Conservation (phyloP, 805 yeast genomes). For the Candida easanensis region DNA sequence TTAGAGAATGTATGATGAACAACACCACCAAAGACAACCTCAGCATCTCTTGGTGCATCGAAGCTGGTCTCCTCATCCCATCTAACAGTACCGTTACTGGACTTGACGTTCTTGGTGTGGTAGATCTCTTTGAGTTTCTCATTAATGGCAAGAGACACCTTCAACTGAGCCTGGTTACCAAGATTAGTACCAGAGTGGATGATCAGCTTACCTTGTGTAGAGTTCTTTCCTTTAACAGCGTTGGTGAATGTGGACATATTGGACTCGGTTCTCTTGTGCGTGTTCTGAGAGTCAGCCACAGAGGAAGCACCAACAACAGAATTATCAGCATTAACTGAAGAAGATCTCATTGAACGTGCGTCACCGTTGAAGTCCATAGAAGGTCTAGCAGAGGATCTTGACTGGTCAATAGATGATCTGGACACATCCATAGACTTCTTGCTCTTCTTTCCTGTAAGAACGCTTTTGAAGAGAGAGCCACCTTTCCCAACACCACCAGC, state of each 20-base stretch:
- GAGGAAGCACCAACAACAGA: slow-evolving; percentile 10
- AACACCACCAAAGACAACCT: slow-evolving; percentile 56
- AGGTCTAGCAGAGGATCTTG: slow-evolving; percentile 5
- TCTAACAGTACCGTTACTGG: slow-evolving; percentile 40
- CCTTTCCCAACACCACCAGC: slow-evolving; percentile 43
- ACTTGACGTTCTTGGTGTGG: slow-evolving; percentile 61
- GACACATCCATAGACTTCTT: slow-evolving; percentile 31
- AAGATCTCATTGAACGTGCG: slow-evolving; percentile 7
- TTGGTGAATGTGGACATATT: slow-evolving; percentile 23
- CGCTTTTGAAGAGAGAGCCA: slow-evolving; percentile 39
- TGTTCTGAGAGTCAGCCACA: slow-evolving; percentile 4
- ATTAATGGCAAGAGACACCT: slow-evolving; percentile 46
- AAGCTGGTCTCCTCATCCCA: slow-evolving; percentile 70
- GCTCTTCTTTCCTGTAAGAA: slow-evolving; percentile 30
- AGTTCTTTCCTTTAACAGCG: slow-evolving; percentile 17
- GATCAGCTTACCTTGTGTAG: slow-evolving; percentile 46
- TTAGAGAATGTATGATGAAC: slow-evolving; percentile 75
- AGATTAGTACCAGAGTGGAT: slow-evolving; percentile 47
- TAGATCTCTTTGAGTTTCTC: slow-evolving; percentile 52
- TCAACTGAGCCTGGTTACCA: slow-evolving; percentile 46
- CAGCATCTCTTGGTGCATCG: slow-evolving; percentile 61
- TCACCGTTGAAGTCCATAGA: slow-evolving; percentile 10
- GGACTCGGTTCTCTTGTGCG: slow-evolving; percentile 20
- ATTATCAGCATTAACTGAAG: slow-evolving; percentile 6
- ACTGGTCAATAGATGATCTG: slow-evolving; percentile 29